Base-by-base conservation (phyloP, 2,329 filamentous ascomycete genomes). In the Mycosphaerella sp. region DNA sequence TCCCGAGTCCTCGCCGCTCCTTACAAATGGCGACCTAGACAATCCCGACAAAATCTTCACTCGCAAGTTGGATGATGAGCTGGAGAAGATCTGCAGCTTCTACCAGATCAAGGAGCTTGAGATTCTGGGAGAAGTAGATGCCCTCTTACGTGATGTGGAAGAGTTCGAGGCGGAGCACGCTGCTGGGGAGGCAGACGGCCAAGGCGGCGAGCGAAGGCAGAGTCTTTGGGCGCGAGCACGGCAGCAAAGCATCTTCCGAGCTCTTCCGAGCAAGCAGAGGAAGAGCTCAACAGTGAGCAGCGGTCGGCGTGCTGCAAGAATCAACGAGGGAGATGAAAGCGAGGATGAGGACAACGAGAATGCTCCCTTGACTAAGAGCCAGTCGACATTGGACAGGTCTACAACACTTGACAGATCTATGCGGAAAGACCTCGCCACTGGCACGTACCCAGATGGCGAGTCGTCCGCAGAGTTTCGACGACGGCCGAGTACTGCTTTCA, bases 1-100 rank as follows among this genome's bases (percentile, higher is more conserved):
- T 72, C 80, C 83, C 62, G 93, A 98, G 74, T 85, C 84, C 6
- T 85, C 89, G 9, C 89, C 93, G 4, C 79, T 98, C 36, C 84
- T 98, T 53, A 49, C 55, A 4, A 75, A 77, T 54, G 76, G 78
- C 49, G 63, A 71, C 21, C 17, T 57, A 28, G 71, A 76, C 41
- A 85, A 94, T 53, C 85, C 89, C 12, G 90, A 97, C 67, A 78
- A 81, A 35, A 79, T 90, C 53, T 98, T 98, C 68, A 78, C 79
- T 58, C 83, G 83, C 57, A 84, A 89, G 36, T 79, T 98, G 14
- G 89, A 94, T 64, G 79, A 86, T 37, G 93, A 98, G 69, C 74
- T 98, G 44, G 90, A 97, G 65, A 97, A 97, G 75, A 89, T 98
- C 55, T 86, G 82, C 63, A 86, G 85, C 0, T 98, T 98, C 69